Conservation (phyloP, 1,284 basidiomycete genomes). For the Fomitiporia mediterranea region DNA sequence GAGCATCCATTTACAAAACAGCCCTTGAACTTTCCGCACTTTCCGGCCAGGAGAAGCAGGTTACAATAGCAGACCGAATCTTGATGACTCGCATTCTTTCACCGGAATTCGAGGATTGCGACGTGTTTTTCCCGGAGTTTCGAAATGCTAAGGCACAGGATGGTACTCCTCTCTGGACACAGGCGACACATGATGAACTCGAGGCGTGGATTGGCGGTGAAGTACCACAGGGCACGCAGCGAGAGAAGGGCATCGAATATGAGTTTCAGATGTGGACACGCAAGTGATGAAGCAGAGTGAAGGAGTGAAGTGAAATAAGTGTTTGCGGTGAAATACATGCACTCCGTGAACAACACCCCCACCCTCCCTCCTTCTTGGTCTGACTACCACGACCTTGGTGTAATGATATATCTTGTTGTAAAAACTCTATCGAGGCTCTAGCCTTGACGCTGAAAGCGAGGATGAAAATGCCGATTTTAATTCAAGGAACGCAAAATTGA, state of each 20-base stretch:
- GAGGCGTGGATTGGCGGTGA: slow-evolving; percentile 75
- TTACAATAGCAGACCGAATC: slow-evolving; percentile 58
- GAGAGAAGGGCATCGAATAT: slow-evolving; percentile 79
- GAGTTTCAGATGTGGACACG: slow-evolving; percentile 92
- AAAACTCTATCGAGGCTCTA: slow-evolving; percentile 23
- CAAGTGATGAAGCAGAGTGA: slow-evolving; percentile 13
- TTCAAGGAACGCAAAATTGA: too few species aligned
- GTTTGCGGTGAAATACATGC: too few species aligned
- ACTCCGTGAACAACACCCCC: neutral
- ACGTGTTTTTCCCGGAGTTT: slow-evolving; percentile 84
- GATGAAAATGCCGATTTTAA: too few species aligned
- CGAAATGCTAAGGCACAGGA: slow-evolving; percentile 29
- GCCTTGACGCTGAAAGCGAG: slow-evolving; percentile 54
- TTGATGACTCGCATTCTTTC: slow-evolving; percentile 82
- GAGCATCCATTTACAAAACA: slow-evolving; percentile 79
- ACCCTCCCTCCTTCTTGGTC: neutral
- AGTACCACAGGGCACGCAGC: slow-evolving; percentile 69
- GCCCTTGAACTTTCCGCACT: slow-evolving; percentile 44
- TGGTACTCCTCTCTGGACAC: slow-evolving; percentile 45
- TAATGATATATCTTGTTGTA: neutral
- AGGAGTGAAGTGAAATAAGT: too few species aligned
- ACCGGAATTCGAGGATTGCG: slow-evolving; percentile 77
- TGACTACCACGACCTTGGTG: neutral
- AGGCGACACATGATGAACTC: slow-evolving; percentile 57
- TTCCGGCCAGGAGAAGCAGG: slow-evolving; percentile 18